Conservation (phyloP, 139 green algal genomes). For the Zygnema circumcarinatum region DNA sequence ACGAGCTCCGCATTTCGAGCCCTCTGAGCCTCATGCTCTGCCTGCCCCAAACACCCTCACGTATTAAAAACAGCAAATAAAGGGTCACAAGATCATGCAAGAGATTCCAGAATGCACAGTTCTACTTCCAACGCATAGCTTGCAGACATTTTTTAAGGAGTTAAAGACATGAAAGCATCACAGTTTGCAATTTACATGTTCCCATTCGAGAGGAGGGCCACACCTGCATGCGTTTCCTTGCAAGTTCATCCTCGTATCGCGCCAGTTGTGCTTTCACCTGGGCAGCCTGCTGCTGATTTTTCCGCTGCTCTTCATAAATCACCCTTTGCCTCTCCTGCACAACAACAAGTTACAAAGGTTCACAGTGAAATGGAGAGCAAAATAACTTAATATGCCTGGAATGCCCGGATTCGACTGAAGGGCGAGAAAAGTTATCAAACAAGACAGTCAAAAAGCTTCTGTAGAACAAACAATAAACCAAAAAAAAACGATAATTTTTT, state of each 20-base stretch:
- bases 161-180: constrained; percentile 6
- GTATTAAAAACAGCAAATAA: too few species aligned
- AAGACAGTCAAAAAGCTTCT: too few species aligned
- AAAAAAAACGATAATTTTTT: too few species aligned
- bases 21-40: constrained; percentile 80
- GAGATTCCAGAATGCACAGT: too few species aligned
- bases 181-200: too few species aligned
- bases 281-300: constrained; percentile 82
- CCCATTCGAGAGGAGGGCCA: too few species aligned
- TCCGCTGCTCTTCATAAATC: constrained; percentile 75
- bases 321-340: constrained; percentile 80
- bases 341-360: constrained; percentile 54
- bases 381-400: too few species aligned
- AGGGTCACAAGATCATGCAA: background rate
- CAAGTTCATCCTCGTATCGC: constrained; percentile 74
- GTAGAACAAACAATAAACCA: background rate
- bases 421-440: too few species aligned
- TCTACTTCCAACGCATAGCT: too few species aligned
- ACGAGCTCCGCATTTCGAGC: constrained; percentile 89
- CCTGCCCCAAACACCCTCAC: constrained; percentile 63
- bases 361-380: background rate
- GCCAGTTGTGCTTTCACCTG: constrained; percentile 86
- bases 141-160: too few species aligned
- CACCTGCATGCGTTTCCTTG: constrained; percentile 64
- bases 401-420: too few species aligned